Base-by-base conservation (phyloP, 2,329 filamentous ascomycete species). In the Pseudogymnoascus sp. region DNA sequence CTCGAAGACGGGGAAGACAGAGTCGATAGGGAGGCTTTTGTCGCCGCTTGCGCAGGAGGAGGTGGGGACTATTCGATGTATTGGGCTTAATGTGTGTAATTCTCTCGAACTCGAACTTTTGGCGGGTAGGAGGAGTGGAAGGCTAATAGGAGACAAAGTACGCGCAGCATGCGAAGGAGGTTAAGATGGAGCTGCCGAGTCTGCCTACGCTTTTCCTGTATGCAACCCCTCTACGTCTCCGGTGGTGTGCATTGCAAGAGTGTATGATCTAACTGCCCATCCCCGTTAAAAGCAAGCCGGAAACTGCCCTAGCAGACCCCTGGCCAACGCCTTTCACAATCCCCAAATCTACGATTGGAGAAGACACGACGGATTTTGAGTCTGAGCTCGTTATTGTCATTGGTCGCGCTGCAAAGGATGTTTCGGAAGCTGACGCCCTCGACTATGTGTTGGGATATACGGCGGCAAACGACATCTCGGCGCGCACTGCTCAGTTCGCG, bases 401-500 rank as follows among this genome's bases (percentile, higher is more conserved):
- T 14, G 77, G 77, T 8, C 73, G 74, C 31, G 74, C 77, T 35
- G 76, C 75, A 39, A 80, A 80, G 67, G 76, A 82, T 62, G 78
- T 81, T 11, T 68, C 75, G 5, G 78, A 78, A 43, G 72, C 73
- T 0, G 74, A 81, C 23, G 81, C 80, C 12, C 66, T 79, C 21
- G 74, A 78, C 59, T 81, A 82, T 64, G 74, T 85, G 2, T 76
- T 84, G 2, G 82, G 82, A 26, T 85, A 84, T 66, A 83, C 81
- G 0, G 78, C 78, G 23, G 79, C 78, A 35, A 85, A 85, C 69
- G 82, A 85, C 69, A 76, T 84, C 0, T 81, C 78, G 6, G 78
- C 78, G 10, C 76, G 82, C 5, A 78, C 78, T 59, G 77, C 74
- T 55, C 82, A 84, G 69, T 77, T 76, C 64, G 73, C 75, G 5